These are phyloP conservation scores for Lenwebbia sp. DNA, from an alignment of 345 rosid species.

Conservation along the genomic window DNA sequence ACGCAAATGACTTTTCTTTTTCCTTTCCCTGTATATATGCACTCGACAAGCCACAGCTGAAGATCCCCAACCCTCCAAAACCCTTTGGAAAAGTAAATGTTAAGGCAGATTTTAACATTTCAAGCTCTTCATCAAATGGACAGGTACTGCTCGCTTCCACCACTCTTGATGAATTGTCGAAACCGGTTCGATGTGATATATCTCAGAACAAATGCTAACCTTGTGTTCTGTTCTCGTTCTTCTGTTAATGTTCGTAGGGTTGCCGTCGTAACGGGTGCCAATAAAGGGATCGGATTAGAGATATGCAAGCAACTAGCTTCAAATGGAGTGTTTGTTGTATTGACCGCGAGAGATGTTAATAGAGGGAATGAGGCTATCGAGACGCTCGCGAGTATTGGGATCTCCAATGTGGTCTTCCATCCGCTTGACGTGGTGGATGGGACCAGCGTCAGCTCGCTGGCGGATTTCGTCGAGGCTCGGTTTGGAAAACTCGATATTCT, in stretches of 20 bases:
- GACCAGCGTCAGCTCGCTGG: neutral
- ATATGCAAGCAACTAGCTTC: slow-evolving; percentile 7
- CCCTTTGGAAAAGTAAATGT: neutral
- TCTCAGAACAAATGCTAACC: neutral
- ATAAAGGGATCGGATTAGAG: slow-evolving; percentile 15
- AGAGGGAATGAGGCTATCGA: slow-evolving; percentile 1
- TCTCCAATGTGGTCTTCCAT: slow-evolving; percentile 3
- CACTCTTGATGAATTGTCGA: neutral
- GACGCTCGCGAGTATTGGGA: neutral
- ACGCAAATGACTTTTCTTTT: neutral
- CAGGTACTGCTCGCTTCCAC: neutral
- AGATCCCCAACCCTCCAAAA: neutral
- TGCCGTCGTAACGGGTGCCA: slow-evolving; percentile 12
- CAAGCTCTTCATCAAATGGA: neutral
- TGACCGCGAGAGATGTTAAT: slow-evolving; percentile 3
- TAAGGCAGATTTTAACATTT: neutral
- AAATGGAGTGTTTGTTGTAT: slow-evolving; percentile 2
- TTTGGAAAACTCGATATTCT: slow-evolving; percentile 2
- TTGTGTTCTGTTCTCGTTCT: neutral
- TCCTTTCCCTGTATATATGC: neutral
- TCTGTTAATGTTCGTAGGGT: neutral
- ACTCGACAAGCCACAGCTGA: neutral
- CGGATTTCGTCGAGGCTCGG: neutral
- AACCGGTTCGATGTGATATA: neutral
- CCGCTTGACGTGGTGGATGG: neutral